These are phyloP conservation scores for Calocybe gangraenosa DNA, from an alignment of 768 basidiomycete genomes.

Conservation along the genomic window DNA sequence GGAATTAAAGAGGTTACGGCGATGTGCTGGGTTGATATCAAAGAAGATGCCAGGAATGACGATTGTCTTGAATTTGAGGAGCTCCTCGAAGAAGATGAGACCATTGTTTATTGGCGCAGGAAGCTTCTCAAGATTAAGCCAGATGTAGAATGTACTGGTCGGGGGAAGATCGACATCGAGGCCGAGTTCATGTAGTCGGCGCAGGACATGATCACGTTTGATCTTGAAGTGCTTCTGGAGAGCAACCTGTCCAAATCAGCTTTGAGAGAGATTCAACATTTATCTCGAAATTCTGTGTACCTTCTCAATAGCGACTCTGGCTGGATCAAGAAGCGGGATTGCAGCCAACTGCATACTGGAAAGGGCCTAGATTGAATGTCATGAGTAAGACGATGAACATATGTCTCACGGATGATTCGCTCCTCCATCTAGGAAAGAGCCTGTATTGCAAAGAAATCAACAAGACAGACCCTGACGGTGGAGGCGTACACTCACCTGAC, in stretches of 20 bases:
- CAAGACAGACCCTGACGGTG: conserved; percentile 1
- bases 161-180: conserved; percentile 78
- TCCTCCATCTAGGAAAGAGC: conserved; percentile 92
- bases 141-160: conserved; percentile 87
- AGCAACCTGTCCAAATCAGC: conserved; percentile 44
- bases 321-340: conserved; percentile 74
- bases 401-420: conserved; percentile 77
- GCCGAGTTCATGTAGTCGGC: conserved; percentile 72
- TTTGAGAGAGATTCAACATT: neutral
- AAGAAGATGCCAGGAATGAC: conserved; percentile 92
- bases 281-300: conserved; percentile 20
- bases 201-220: conserved; percentile 88
- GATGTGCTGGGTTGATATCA: conserved; percentile 76
- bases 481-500: conserved; percentile 43
- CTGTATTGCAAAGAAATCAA: conserved; percentile 21
- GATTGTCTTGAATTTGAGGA: conserved; percentile 86
- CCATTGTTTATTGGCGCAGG: conserved; percentile 86
- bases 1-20: conserved; percentile 85
- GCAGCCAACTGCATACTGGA: conserved; percentile 83
- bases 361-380: neutral
- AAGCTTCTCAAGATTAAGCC: conserved; percentile 81
- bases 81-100: conserved; percentile 91
- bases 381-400: neutral
- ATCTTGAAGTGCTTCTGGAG: conserved; percentile 87
- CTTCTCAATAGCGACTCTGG: conserved; percentile 67